Base-by-base conservation (phyloP, 148 eudicot genomes). In the Mesembryanthemum crystallinum region DNA sequence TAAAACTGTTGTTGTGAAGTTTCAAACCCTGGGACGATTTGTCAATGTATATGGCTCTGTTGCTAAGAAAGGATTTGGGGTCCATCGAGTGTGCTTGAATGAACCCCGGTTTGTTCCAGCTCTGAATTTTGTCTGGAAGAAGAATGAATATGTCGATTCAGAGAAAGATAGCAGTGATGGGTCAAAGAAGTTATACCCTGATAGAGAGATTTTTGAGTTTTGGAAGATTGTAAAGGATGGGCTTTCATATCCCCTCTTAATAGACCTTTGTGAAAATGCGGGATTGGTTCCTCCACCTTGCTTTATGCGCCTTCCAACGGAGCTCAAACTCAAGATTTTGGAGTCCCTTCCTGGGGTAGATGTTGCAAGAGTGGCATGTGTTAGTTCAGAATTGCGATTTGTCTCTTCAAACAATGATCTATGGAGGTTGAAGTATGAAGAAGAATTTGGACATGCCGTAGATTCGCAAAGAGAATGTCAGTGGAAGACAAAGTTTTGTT, bases 161-260 rank as follows among this genome's bases (percentile, higher is more conserved):
- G 55, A 28, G 17, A 70, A 32, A 32, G 79, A 23, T 21, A 67
- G 77, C 3, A 67, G 76, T 3, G 73, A 35, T 47, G 81, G 63
- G 6, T 60, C 70, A 28, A 54, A 52, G 29, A 64, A 73, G 67
- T 12, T 74, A 15, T 75, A 60, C 64, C 87, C 88, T 3, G 89
- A 85, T 70, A 84, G 42, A 30, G 93, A 92, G 58, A 87, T 92
- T 68, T 95, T 92, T 47, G 89, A 86, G 42, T 92, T 95, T 77
- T 92, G 97, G 97, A 88, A 84, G 79, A 82, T 52, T 58, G 86
- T 95, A 23, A 95, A 95, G 76, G 99, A 92, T 68, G 87, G 84
- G 29, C 86, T 95, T 52, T 85, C 94, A 3, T 80, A 92, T 64
- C 99, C 99, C 7, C 85, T 95, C 25, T 71, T 92, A 32, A 91